Base-by-base conservation (phyloP, 306 rosid species). In the Quercus alba region DNA sequence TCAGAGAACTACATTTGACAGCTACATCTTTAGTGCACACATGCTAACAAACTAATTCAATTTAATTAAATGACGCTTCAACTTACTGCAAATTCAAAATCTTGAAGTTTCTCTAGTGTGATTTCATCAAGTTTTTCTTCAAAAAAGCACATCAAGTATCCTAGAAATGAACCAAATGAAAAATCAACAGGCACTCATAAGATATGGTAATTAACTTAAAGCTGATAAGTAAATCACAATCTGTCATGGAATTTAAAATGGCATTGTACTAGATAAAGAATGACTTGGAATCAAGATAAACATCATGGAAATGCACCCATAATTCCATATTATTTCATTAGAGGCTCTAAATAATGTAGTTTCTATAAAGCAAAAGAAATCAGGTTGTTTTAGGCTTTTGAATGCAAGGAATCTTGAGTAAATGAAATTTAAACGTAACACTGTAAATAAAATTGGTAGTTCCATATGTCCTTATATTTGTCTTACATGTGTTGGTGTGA, bases 91-190 rank as follows among this genome's bases (percentile, higher is more conserved):
- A 90, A 93, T 80, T 90, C 97, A 87, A 96, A 91, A 72, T 91
- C 93, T 80, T 75, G 87, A 82, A 93, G 86, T 62, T 82, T 81
- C 86, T 91, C 91, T 71, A 90, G 84, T 68, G 86, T 85, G 75
- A 81, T 82, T 63, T 91, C 97, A 67, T 89, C 93, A 80, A 88
- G 87, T 80, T 91, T 86, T 88, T 91, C 96, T 85, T 85, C 96
- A 71, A 90, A 91, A 74, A 93, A 77, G 89, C 99, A 93, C 93
- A 93, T 88, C 81, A 95, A 83, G 83, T 95, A 95, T 79, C 99
- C 99, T 95, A 77, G 70, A 78, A 69, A 51, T 62, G 35, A 84
- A 81, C 70, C 82, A 59, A 59, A 81, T 67, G 82, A 59, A 59
- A 70, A 25, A 70, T 28, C 56, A 73, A 67, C 23, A 63, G 77